Evolutionary conservation across 495 filamentous ascomycete genomes (phyloP).

Genomic region (Elasticomyces elasticus): DNA sequence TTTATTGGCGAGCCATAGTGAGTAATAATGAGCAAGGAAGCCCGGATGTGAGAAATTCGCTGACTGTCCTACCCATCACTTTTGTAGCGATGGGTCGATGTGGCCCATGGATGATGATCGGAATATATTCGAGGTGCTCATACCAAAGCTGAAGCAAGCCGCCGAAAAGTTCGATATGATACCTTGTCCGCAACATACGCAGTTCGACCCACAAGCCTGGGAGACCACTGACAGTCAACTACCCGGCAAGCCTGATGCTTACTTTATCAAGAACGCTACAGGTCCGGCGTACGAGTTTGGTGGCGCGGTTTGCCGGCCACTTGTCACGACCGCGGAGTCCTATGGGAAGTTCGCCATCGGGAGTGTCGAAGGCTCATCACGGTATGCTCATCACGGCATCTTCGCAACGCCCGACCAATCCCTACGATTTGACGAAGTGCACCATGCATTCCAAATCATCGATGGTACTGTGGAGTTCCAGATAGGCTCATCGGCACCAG

Average conservation of each 20-base stretch:
- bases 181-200: conserved; percentile 36
- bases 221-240: conserved; percentile 34
- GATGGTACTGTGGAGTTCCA: conserved; percentile 8
- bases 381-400: conserved; percentile 1
- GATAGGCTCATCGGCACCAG: neutral
- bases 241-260: conserved; percentile 32
- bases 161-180: conserved; percentile 42
- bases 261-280: conserved; percentile 36
- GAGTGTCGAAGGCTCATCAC: conserved; percentile 34
- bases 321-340: conserved; percentile 38
- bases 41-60: too few species aligned
- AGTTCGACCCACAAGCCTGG: conserved; percentile 36
- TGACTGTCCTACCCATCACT: too few species aligned
- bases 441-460: conserved; percentile 10
- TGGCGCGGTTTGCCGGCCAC: conserved; percentile 37
- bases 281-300: conserved; percentile 38
- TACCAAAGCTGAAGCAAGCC: conserved; percentile 44
- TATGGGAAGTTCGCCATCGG: conserved; percentile 38
- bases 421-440: conserved; percentile 6
- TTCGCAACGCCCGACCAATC: neutral
- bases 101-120: conserved; percentile 12
- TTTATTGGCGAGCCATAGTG: conserved; percentile 18
- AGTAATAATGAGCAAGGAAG: too few species aligned
- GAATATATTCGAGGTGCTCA: conserved; percentile 24
- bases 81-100: conserved; percentile 4